Evolutionary conservation across 768 basidiomycete genomes (phyloP), one percentile per base, ranked within the genome.

Genomic region (Podaxis sp.): DNA sequence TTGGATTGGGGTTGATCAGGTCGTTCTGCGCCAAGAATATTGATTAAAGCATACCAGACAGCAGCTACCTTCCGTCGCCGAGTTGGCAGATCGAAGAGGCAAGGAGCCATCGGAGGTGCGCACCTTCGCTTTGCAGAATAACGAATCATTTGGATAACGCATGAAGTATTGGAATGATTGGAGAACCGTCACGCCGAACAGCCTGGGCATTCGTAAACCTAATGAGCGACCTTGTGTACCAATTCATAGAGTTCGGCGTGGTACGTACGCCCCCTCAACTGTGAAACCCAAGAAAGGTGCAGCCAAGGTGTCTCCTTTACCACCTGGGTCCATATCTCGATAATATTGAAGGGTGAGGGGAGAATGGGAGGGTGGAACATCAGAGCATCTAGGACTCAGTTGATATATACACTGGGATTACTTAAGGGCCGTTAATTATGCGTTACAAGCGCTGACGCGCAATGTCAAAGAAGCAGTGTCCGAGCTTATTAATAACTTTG

Each of bases 81-180:
- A 44, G 18, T 44, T 44, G 7, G n/a, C 6, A 44, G 7, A 44
- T 6, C 6, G n/a, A 16, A 7, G n/a, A 44, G 42, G 16, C 42
- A 16, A 6, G 42, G n/a, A 44, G 16, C 16, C 9, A 2, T 42
- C 14, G 40, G n/a, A n/a, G 21, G 16, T 5, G 9, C 42, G 5
- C 18, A 55, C 55, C 42, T 55, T 55, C 14, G 44, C 21, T 10
- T 55, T 55, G 28, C 40, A 28, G 11, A n/a, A 16, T 16, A 27
- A 4, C 1, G 55, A 42, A 18, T 55, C 55, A 21, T 42, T 44
- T 14, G 55, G 55, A 28, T 55, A 55, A 2, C 40, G 55, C n/a
- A 55, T 35, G 25, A 44, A 55, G 23, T 55, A 55, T 18, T 55
- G 55, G 28, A 32, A 55, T 28, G 55, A 27, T 42, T 55, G 55